Conservation (phyloP, 2,329 filamentous ascomycete species). For the Penicillium sclerotigenum region DNA sequence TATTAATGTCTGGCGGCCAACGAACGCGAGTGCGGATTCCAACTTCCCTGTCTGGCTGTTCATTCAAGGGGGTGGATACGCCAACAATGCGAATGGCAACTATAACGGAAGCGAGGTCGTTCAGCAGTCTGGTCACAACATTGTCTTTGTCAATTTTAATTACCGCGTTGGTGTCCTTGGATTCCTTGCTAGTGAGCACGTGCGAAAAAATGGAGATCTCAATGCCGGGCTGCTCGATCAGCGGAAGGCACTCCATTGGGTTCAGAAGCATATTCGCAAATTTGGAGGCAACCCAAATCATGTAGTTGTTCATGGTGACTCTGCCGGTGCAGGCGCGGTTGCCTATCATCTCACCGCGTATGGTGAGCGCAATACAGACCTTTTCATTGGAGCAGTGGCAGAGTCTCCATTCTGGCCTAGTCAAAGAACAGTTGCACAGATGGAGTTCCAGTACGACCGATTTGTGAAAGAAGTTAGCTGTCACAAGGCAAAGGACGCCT, state of each 20-base stretch:
- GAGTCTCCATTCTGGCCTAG: slow-evolving; percentile 51
- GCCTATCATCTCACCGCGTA: slow-evolving; percentile 53
- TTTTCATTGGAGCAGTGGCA: slow-evolving; percentile 50
- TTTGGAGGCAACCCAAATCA: slow-evolving; percentile 60
- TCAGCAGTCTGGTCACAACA: slow-evolving; percentile 52
- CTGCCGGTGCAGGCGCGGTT: slow-evolving; percentile 59
- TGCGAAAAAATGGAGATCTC: slow-evolving; percentile 55
- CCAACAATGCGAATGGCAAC: slow-evolving; percentile 49
- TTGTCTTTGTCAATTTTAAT: slow-evolving; percentile 69
- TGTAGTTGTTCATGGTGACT: slow-evolving; percentile 61
- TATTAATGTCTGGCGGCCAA: slow-evolving; percentile 35
- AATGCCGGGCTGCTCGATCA: slow-evolving; percentile 66
- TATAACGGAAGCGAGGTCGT: slow-evolving; percentile 59
- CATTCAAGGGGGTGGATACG: slow-evolving; percentile 60
- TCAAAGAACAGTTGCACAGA: slow-evolving; percentile 45
- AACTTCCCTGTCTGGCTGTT: slow-evolving; percentile 61
- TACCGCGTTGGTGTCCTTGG: slow-evolving; percentile 65
- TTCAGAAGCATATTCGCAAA: slow-evolving; percentile 54
- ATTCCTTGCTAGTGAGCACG: slow-evolving; percentile 58
- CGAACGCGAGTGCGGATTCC: slow-evolving; percentile 33
- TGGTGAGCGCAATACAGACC: slow-evolving; percentile 45
- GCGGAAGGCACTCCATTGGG: slow-evolving; percentile 59
- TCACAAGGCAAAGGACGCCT: slow-evolving; percentile 32
- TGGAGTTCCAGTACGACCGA: slow-evolving; percentile 49
- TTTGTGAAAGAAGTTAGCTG: slow-evolving; percentile 47